These are phyloP conservation scores for Bipolaris bicolor DNA, from an alignment of 2,329 filamentous ascomycete genomes.

Conservation along the genomic window DNA sequence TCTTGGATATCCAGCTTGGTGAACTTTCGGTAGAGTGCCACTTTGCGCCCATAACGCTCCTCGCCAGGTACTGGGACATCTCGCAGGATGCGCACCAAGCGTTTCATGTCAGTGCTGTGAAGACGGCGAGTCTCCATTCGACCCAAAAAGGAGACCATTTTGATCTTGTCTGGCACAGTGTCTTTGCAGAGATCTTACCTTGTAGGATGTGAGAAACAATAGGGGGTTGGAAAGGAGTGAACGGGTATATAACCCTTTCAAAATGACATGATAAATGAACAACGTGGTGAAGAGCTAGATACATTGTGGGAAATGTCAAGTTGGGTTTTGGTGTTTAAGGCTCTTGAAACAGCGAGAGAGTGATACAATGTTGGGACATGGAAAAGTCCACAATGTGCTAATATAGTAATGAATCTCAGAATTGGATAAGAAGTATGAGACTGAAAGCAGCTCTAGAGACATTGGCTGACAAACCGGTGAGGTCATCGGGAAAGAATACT, in stretches of 20 bases:
- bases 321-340: background rate
- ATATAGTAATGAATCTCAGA: background rate
- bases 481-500: background rate
- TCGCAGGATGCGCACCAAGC: conserved; percentile 29
- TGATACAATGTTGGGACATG: background rate
- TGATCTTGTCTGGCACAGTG: background rate
- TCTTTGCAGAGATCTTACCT: conserved; percentile 2
- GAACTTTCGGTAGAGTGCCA: conserved; percentile 9
- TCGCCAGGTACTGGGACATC: conserved; percentile 9
- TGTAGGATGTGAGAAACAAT: background rate
- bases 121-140: conserved; percentile 27
- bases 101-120: conserved; percentile 32
- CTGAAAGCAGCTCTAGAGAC: background rate
- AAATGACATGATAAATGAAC: conserved; percentile 12
- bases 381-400: background rate
- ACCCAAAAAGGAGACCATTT: conserved; percentile 15
- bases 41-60: conserved; percentile 1
- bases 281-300: background rate
- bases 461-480: background rate
- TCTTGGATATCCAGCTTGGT: conserved; percentile 24
- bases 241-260: background rate
- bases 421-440: background rate
- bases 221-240: background rate
- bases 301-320: background rate
- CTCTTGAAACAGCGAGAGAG: background rate